Conservation (phyloP, 1,139 yeast genomes). For the Spathaspora sp. region DNA sequence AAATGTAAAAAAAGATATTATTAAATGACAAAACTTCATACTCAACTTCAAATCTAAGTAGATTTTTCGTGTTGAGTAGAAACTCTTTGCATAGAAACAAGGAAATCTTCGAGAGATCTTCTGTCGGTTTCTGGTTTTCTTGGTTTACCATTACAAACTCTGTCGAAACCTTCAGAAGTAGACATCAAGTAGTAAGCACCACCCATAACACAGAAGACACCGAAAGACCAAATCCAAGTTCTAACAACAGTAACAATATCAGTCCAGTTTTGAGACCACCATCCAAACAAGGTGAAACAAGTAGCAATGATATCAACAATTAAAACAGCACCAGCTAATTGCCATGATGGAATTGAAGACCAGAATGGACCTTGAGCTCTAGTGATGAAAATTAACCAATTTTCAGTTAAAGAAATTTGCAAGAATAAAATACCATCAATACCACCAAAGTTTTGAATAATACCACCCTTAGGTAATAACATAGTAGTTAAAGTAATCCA, state of each 20-base stretch:
- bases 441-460: slow-evolving; percentile 91
- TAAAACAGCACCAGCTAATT: slow-evolving; percentile 89
- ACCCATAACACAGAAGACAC: slow-evolving; percentile 94
- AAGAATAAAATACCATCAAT: slow-evolving; percentile 89
- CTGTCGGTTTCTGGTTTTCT: slow-evolving; percentile 61
- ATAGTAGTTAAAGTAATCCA: slow-evolving; percentile 91
- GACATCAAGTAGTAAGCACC: slow-evolving; percentile 96
- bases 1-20: slow-evolving; percentile 2
- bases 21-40: not conserved
- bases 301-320: slow-evolving; percentile 87
- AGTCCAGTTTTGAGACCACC: slow-evolving; percentile 99
- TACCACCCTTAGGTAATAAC: slow-evolving; percentile 77
- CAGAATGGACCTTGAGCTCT: slow-evolving; percentile 97
- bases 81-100: slow-evolving; percentile 96
- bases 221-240: slow-evolving; percentile 93
- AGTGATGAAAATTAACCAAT: slow-evolving; percentile 94
- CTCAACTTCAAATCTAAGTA: slow-evolving; percentile 24
- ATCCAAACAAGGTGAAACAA: slow-evolving; percentile 89
- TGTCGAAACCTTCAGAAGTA: slow-evolving; percentile 82
- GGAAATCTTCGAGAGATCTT: slow-evolving; percentile 91
- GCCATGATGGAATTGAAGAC: slow-evolving; percentile 92
- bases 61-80: slow-evolving; percentile 95
- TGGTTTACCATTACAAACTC: slow-evolving; percentile 90
- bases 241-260: slow-evolving; percentile 92
- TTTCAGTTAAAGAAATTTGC: slow-evolving; percentile 90